Base-by-base conservation (phyloP, 2,329 filamentous ascomycete species). In the Cladosporium cucumerinum region DNA sequence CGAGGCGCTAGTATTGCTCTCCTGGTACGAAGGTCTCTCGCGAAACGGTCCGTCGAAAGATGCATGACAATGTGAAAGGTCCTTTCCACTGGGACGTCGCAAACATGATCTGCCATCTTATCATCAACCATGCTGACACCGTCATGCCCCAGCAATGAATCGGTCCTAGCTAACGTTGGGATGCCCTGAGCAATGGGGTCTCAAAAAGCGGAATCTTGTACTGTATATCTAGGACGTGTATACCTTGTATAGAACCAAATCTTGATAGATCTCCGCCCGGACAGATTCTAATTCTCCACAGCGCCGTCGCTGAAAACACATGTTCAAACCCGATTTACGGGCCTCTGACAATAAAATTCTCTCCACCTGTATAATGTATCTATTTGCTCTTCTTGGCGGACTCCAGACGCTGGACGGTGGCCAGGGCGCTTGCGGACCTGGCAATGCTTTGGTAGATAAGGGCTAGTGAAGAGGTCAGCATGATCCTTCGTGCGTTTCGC, bases 401-500 rank as follows among this genome's bases (percentile, higher is more conserved):
- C 21, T 71, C 66, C 11, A 71, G 26, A 23, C 66, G 63, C 63
- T 70, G 70, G 6, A 68, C 66, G 12, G 61, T 66, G 46, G 61
- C 59, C 23, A 75, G 66, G 12, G 71, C 73, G 30, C 66, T 60
- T 26, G 73, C 71, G 11, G 69, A 60, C 48, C 68, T 58, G 21
- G 66, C 36, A 12, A 67, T 62, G 49, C 71, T 71, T 61, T 74
- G 69, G 26, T 68, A 71, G 32, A 75, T 73, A 34, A 75, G 63
- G 55, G 65, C 73, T 75, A 58, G 16, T 25, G 23, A 30, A 30
- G 25, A 52, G 8, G 55, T 63, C 23, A 69, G 68, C 64, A 69
- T 54, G 43, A 36, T 36, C 43, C 14, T 39, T 36, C 39, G 59
- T 16, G 63, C 23, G 10, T 34, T 28, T 39, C 23, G 28, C 43